Conservation (phyloP, 371 early-diverging fungal genomes). For the Dichotomocladium elegans region DNA sequence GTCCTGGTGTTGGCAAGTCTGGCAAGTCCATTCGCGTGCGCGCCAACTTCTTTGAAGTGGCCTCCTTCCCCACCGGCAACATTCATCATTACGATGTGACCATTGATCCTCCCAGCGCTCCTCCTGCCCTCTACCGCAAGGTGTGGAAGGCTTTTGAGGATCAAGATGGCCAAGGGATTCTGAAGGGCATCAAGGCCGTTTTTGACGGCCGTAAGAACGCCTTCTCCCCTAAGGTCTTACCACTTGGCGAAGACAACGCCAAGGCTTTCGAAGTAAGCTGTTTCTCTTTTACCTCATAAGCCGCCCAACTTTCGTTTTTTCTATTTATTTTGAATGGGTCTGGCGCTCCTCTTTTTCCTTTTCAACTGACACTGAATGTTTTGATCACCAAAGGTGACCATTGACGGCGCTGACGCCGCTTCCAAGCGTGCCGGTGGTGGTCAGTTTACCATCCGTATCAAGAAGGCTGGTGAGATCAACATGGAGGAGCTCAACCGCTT, state of each 20-base stretch:
- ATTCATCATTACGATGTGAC: slow-evolving; percentile 38
- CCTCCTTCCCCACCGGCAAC: slow-evolving; percentile 32
- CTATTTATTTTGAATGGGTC: background rate
- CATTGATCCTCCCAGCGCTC: slow-evolving; percentile 33
- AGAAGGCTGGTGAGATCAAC: slow-evolving; percentile 53
- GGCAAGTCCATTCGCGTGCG: slow-evolving; percentile 24
- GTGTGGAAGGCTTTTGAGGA: slow-evolving; percentile 45
- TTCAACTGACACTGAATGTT: background rate
- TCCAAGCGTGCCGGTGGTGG: slow-evolving; percentile 22
- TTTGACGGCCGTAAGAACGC: slow-evolving; percentile 54
- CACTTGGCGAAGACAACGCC: slow-evolving; percentile 28
- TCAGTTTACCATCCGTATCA: slow-evolving; percentile 49
- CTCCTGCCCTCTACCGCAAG: slow-evolving; percentile 41
- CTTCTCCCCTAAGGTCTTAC: slow-evolving; percentile 35
- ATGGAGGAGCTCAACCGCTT: slow-evolving; percentile 52
- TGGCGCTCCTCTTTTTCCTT: background rate
- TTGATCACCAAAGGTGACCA: slow-evolving; percentile 31
- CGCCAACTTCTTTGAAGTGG: slow-evolving; percentile 43
- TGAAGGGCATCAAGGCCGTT: slow-evolving; percentile 31
- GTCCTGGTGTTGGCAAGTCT: slow-evolving; percentile 17
- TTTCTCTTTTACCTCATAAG: background rate
- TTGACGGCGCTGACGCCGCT: slow-evolving; percentile 29
- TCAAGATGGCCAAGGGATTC: slow-evolving; percentile 18
- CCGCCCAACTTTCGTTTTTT: background rate
- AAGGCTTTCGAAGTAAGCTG: slow-evolving; percentile 38